Evolutionary conservation across 441 rosid genomes (phyloP), one percentile per base, ranked within the genome.

Genomic region (Rhodomyrtus psidioides): DNA sequence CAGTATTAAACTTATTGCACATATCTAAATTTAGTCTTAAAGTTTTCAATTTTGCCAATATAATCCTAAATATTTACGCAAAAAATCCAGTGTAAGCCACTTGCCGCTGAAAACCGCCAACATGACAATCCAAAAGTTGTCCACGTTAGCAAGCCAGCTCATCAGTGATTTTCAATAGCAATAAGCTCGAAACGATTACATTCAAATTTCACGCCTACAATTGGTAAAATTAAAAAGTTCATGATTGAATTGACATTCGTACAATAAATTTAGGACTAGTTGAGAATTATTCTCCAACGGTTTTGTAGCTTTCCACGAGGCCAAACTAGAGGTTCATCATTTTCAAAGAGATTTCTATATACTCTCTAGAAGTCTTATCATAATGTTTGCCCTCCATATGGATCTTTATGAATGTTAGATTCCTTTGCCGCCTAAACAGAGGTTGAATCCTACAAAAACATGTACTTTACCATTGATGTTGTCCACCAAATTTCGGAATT

Each of bases 21-120:
- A 27, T 13, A 14, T 59, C 2, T 14, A 0, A 13, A 0, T 59
- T 28, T 0, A 27, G 0, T 60, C 0, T 0, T 14, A 27, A n/a
- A 58, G 0, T n/a, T n/a, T n/a, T 58, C 30, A 58, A 15, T 59
- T 59, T 59, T 60, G 2, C 6, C 0, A 60, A 15, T n/a, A n/a
- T n/a, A n/a, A n/a, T n/a, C n/a, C n/a, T n/a, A n/a, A n/a, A n/a
- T n/a, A n/a, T n/a, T n/a, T 60, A 1, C 0, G 0, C 0, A 2
- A 60, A 7, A 14, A 27, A 27, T 27, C 21, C 34, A 13, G 0
- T 46, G 10, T 9, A 46, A 46, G 12, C 51, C 51, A 46, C 51
- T 9, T 46, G 51, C 12, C 12, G 51, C 51, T 3, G 3, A 2
- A 46, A 46, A 46, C 9, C 12, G 3, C 51, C 12, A 3, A 46